Base-by-base conservation (phyloP, 225 moss, liverwort and hornwort genomes). In the Asterella californica region DNA sequence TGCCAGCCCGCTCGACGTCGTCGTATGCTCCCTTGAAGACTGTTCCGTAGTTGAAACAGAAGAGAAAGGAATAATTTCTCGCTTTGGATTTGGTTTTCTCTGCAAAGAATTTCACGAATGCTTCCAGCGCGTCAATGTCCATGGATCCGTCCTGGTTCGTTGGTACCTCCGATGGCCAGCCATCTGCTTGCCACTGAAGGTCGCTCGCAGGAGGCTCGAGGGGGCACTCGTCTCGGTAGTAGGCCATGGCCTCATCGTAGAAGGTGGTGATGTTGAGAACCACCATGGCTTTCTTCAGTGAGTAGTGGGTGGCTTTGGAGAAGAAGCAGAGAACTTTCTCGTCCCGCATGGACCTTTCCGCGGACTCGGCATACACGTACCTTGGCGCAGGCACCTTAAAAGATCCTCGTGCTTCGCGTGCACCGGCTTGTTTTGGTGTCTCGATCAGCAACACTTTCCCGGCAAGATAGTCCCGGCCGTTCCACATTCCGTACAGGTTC, bases 401-500 rank as follows among this genome's bases (percentile, higher is more conserved):
- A 17, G 5, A 4, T 62, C 25, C 61, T 25, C 61, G 2, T n/a
- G 61, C 21, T n/a, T 62, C 25, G 14, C 25, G 24, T 18, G 11
- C 10, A 6, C 27, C 4, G 2, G 24, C 61, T 29, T 62, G 9
- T 11, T 24, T 29, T 1, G 2, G 15, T 2, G 42, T 42, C 7
- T 64, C 71, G 10, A 50, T 38, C 0, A 82, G 72, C 78, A 82
- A 15, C 0, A 38, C 61, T 49, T 82, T 82, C 7, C 82, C 82
- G 7, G 29, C 15, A 25, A 82, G 82, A n/a, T 82, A 78, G 32
- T 82, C 78, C 38, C 82, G 78, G 61, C 65, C 82, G 50, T 74
- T 82, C 82, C 82, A 82, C 54, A 82, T 18, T 25, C 62, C 82
- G 42, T 78, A 82, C 37, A 82, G 9, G 5, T 46, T 53, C 65